A percentile compares a stretch with the other conserved stretches of the same genome.
Conservation (phyloP, 192 early-diverging fungal species). For the Thoreauomyces humboldtii region DNA sequence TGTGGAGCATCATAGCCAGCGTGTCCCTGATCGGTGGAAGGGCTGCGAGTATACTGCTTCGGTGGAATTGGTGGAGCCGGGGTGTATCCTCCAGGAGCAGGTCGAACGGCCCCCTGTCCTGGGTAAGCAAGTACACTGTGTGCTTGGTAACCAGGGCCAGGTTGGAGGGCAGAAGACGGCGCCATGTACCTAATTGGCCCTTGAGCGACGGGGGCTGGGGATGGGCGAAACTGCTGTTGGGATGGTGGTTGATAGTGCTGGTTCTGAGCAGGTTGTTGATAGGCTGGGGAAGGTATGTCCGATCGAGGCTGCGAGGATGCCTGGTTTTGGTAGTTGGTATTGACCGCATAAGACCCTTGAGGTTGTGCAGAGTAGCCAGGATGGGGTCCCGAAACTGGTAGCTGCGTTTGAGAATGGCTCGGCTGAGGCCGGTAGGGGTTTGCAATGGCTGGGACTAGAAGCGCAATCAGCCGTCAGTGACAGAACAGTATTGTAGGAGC, state of each 20-base stretch:
- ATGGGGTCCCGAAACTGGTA: neutral
- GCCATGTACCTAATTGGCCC: neutral
- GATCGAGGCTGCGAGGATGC: too few relatives aligned
- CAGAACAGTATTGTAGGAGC: too few relatives aligned
- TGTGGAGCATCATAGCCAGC: neutral
- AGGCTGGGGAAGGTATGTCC: too few relatives aligned
- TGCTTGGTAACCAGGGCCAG: neutral
- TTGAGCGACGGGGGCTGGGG: neutral
- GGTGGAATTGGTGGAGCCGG: conserved; percentile 19
- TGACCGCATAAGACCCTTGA: neutral
- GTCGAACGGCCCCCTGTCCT: neutral
- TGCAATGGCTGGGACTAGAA: neutral
- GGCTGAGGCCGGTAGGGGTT: neutral
- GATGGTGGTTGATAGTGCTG: neutral
- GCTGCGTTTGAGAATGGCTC: neutral
- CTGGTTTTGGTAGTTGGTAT: too few relatives aligned
- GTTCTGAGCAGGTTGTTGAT: neutral
- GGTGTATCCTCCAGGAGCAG: neutral
- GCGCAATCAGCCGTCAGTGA: too few relatives aligned
- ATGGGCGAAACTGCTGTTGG: neutral
- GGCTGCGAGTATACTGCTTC: neutral
- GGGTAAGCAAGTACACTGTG: neutral
- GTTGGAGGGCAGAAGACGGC: neutral
- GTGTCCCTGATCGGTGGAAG: neutral
- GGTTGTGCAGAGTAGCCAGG: neutral